A percentile compares a stretch with the other conserved stretches of the same genome.
phyloP scores from a whole-genome alignment of 768 basidiomycete species.

The Favolaschia claudopus region DNA sequence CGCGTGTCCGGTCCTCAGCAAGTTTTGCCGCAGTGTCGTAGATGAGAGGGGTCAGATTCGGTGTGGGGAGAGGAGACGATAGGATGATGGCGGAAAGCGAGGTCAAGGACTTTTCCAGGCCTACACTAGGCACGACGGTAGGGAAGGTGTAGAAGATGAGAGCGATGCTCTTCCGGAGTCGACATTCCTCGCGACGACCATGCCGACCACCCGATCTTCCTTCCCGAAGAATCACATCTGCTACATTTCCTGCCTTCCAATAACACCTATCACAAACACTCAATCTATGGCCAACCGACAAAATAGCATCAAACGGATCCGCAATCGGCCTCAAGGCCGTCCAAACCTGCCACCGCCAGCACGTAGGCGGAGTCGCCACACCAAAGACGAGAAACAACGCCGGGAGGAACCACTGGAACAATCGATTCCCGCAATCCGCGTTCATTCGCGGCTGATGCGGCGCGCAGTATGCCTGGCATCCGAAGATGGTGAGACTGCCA shows the following conservation, averaged over 20 bases:
- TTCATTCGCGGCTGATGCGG: not conserved
- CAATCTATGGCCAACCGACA: not conserved
- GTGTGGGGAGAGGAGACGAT: not conserved
- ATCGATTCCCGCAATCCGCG: constrained; percentile 2
- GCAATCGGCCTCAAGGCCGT: not conserved
- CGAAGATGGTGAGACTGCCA: not conserved
- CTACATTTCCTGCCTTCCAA: not conserved
- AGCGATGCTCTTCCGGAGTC: too few relatives aligned
- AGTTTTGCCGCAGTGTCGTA: not conserved
- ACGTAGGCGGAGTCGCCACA: not conserved
- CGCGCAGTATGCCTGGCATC: constrained; percentile 1
- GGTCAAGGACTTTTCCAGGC: not conserved
- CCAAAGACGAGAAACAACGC: not conserved
- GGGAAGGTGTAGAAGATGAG: constrained; percentile 1
- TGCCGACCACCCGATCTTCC: not conserved
- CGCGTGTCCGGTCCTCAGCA: constrained; percentile 3
- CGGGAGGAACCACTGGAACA: constrained; percentile 2
- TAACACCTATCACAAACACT: not conserved
- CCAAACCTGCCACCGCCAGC: constrained; percentile 3
- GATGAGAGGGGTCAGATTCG: not conserved
- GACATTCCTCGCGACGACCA: too few relatives aligned
- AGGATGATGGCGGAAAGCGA: not conserved
- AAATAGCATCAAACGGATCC: constrained; percentile 3
- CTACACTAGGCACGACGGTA: not conserved
- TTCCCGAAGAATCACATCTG: not conserved